phyloP scores from a whole-genome alignment of 2,329 filamentous ascomycete species.

The Pseudogymnoascus sp. region DNA sequence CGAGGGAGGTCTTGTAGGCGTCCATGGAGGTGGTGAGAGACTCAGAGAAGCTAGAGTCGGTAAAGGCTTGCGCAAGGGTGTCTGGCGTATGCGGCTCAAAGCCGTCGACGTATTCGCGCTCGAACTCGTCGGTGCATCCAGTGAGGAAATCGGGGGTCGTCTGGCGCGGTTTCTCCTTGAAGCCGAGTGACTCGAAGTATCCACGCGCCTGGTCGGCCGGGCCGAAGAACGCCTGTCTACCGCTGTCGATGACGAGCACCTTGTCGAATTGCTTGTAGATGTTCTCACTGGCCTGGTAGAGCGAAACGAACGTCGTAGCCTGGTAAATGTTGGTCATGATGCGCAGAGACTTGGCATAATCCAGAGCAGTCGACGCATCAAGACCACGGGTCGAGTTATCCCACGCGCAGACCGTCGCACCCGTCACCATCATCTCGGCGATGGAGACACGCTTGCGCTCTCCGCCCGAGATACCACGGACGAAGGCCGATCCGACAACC shows the following conservation, averaged over 20 bases:
- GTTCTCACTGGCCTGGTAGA: constrained; percentile 62
- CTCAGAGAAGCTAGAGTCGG: constrained; percentile 39
- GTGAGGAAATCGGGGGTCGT: constrained; percentile 60
- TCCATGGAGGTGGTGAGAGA: constrained; percentile 46
- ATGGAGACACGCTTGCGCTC: constrained; percentile 54
- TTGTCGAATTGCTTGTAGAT: constrained; percentile 66
- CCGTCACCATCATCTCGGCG: constrained; percentile 35
- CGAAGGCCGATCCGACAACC: constrained; percentile 48
- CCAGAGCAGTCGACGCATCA: constrained; percentile 54
- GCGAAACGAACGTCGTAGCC: constrained; percentile 51
- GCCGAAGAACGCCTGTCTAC: constrained; percentile 58
- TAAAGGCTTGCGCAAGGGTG: constrained; percentile 32
- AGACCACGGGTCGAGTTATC: constrained; percentile 59
- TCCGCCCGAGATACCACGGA: constrained; percentile 53
- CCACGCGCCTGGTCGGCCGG: constrained; percentile 47
- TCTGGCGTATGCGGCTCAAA: constrained; percentile 54
- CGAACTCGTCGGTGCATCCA: constrained; percentile 42
- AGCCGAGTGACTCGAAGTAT: constrained; percentile 58
- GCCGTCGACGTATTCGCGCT: constrained; percentile 32
- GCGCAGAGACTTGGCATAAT: constrained; percentile 51
- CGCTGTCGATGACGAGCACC: constrained; percentile 57
- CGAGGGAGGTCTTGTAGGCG: constrained; percentile 42
- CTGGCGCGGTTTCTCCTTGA: constrained; percentile 50
- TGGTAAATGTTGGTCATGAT: constrained; percentile 55
- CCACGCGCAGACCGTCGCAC: constrained; percentile 48